Evolutionary conservation across 257 asterid genomes (phyloP), one percentile per base, ranked within the genome.

Genomic region (Solanum lycopersicoides): DNA sequence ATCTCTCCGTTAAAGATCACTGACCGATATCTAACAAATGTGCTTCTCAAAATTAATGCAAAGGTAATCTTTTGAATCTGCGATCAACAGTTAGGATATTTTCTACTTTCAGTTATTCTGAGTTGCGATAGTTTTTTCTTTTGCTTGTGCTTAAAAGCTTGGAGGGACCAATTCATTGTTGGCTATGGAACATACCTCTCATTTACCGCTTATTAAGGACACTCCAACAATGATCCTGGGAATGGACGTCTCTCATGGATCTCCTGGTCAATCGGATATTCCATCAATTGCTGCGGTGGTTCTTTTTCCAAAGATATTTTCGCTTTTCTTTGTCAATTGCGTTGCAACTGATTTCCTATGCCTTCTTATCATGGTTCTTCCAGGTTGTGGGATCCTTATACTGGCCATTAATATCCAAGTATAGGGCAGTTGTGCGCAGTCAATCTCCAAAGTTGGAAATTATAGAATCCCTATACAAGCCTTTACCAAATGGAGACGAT

Each of bases 271-370:
- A 91, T 92, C 98, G 42, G 98, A 95, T 91, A 74, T 90, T 88
- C 99, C 99, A 16, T 96, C 99, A 53, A 93, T 96, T 90, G 99
- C 98, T 87, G 98, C 99, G 84, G 99, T 96, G 91, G 88, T 86
- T 88, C 90, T 84, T 88, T 90, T 86, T 82, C 87, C 86, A 87
- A 16, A 65, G 21, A 76, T 74, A 82, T 87, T 87, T 56, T 28
- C 86, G 65, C 35, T 37, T 37, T 66, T 87, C 84, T 16, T 30
- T 50, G 85, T 47, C 68, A 47, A 47, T 47, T 47, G 68, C 2
- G 1, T 82, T 82, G 69, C 44, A 20, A 18, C 85, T 82, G 85
- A 82, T 82, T 50, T 30, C 44, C n/a, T 30, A 20, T 82, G 68
- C 85, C 69, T 30, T 80, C 32, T 30, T 76, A 65, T 83, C 35